Percentiles rank a stretch among this genome's conserved stretches.
phyloP scores from a whole-genome alignment of 2,329 filamentous ascomycete species.

The Trichoderma koningiopsis region DNA sequence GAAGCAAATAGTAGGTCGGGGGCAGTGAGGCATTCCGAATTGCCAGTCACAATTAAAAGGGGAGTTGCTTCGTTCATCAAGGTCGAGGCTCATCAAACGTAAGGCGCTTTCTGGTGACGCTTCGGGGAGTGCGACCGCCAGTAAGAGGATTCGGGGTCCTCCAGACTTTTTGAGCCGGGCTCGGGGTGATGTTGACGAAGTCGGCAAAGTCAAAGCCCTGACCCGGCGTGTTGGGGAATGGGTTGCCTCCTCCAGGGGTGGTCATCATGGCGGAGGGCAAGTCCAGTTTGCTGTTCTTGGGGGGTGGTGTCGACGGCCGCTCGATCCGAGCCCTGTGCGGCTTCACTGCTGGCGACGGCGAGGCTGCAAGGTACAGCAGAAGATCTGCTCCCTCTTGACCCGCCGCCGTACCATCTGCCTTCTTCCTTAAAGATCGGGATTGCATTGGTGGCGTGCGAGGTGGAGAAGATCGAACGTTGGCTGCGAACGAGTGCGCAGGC shows the following conservation, averaged over 20 bases:
- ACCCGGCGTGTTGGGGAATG: conserved; percentile 76
- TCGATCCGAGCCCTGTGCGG: conserved; percentile 56
- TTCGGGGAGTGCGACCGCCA: conserved; percentile 58
- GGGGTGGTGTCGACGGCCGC: conserved; percentile 75
- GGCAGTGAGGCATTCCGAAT: conserved; percentile 7
- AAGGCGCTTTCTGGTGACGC: conserved; percentile 71
- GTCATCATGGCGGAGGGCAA: conserved; percentile 85
- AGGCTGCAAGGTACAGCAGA: conserved; percentile 83
- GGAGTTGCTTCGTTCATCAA: conserved; percentile 25
- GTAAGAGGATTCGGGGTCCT: conserved; percentile 70
- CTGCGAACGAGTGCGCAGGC: conserved; percentile 72
- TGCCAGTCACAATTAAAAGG: conserved; percentile 12
- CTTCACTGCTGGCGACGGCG: conserved; percentile 78
- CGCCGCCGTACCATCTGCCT: conserved; percentile 51
- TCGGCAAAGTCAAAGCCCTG: conserved; percentile 91
- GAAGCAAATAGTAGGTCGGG: conserved; percentile 30
- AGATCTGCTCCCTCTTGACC: conserved; percentile 82
- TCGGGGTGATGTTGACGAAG: conserved; percentile 96
- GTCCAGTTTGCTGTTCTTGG: conserved; percentile 66
- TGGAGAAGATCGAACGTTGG: conserved; percentile 73
- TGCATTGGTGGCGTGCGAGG: conserved; percentile 79
- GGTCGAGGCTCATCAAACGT: conserved; percentile 73
- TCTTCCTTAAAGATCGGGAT: conserved; percentile 52
- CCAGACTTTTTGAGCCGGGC: conserved; percentile 88
- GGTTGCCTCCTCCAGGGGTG: conserved; percentile 72